These are phyloP conservation scores for Paracamarosporium sp. DNA, from an alignment of 2,329 filamentous ascomycete species.

Conservation along the genomic window DNA sequence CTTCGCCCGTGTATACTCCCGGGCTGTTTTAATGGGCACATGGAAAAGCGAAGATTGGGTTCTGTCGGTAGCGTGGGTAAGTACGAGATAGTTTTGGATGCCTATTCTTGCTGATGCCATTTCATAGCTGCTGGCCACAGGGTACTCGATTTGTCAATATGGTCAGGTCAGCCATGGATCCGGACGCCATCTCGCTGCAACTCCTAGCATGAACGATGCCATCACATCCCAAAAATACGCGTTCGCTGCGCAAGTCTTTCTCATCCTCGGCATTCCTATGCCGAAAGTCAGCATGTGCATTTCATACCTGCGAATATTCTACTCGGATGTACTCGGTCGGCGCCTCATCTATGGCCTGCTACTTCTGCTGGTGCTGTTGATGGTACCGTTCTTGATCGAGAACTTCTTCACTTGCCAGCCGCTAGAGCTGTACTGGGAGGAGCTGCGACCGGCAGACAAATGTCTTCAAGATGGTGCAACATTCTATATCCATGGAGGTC, in stretches of 20 bases:
- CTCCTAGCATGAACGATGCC: conserved; percentile 4
- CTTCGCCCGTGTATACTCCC: conserved; percentile 24
- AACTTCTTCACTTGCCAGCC: conserved; percentile 26
- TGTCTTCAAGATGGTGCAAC: conserved; percentile 19
- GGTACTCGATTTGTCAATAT: conserved; percentile 28
- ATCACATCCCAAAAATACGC: conserved; percentile 24
- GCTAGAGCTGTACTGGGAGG: conserved; percentile 27
- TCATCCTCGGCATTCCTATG: conserved; percentile 21
- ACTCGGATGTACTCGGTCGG: conserved; percentile 19
- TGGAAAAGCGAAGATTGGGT: conserved; percentile 26
- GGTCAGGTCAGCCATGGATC: conserved; percentile 23
- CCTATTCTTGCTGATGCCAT: not conserved
- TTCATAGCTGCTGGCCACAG: conserved; percentile 23
- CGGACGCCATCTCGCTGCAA: conserved; percentile 21
- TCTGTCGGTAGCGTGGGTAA: conserved; percentile 24
- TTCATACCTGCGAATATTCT: conserved; percentile 30
- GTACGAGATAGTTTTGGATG: not conserved
- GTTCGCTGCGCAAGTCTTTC: conserved; percentile 23
- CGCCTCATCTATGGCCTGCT: conserved; percentile 21
- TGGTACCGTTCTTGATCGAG: conserved; percentile 20
- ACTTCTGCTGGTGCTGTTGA: conserved; percentile 15
- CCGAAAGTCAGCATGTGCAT: conserved; percentile 32
- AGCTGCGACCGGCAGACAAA: conserved; percentile 21
- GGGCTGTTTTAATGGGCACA: conserved; percentile 16
- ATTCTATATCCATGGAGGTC: conserved; percentile 18